phyloP scores from a whole-genome alignment of 2,329 filamentous ascomycete genomes.

The Lasiodiplodia citricola region DNA sequence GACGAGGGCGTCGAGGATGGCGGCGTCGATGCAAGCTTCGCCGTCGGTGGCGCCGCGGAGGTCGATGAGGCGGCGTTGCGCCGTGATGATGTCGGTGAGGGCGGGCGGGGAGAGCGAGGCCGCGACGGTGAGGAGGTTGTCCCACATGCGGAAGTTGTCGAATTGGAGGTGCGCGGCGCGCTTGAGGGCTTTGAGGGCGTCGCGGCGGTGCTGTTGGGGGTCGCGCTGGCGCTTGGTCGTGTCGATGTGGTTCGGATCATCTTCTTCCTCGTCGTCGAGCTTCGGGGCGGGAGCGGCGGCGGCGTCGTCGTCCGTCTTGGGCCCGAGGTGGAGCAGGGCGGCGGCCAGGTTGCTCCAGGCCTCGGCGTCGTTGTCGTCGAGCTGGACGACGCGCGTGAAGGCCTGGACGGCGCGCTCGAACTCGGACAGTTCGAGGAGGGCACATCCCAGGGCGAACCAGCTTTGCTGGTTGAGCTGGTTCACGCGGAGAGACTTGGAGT shows the following conservation, averaged over 20 bases:
- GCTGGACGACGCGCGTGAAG: slow-evolving; percentile 80
- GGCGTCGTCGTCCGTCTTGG: slow-evolving; percentile 42
- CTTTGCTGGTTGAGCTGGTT: slow-evolving; percentile 82
- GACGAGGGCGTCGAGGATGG: slow-evolving; percentile 74
- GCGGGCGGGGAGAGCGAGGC: slow-evolving; percentile 77
- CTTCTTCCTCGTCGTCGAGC: slow-evolving; percentile 46
- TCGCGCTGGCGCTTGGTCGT: slow-evolving; percentile 44
- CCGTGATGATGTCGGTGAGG: slow-evolving; percentile 75
- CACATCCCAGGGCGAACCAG: slow-evolving; percentile 92
- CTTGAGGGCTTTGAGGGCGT: slow-evolving; percentile 84
- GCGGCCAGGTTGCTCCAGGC: slow-evolving; percentile 95
- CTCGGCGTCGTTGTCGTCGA: slow-evolving; percentile 87
- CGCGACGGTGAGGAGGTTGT: slow-evolving; percentile 89
- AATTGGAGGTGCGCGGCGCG: slow-evolving; percentile 82
- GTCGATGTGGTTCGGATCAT: slow-evolving; percentile 29
- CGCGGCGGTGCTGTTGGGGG: slow-evolving; percentile 67
- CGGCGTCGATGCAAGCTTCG: slow-evolving; percentile 78
- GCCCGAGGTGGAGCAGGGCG: slow-evolving; percentile 74
- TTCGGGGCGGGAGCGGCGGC: slow-evolving; percentile 30
- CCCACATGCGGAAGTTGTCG: slow-evolving; percentile 93
- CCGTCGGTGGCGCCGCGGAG: slow-evolving; percentile 69
- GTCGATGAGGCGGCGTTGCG: slow-evolving; percentile 75
- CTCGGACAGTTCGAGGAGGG: slow-evolving; percentile 75
- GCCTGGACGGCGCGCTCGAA: slow-evolving; percentile 82
- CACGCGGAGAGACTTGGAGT: slow-evolving; percentile 74